Evolutionary conservation across 805 yeast genomes (phyloP), one percentile per base, ranked within the genome.

Genomic region (Candida manassasensis): DNA sequence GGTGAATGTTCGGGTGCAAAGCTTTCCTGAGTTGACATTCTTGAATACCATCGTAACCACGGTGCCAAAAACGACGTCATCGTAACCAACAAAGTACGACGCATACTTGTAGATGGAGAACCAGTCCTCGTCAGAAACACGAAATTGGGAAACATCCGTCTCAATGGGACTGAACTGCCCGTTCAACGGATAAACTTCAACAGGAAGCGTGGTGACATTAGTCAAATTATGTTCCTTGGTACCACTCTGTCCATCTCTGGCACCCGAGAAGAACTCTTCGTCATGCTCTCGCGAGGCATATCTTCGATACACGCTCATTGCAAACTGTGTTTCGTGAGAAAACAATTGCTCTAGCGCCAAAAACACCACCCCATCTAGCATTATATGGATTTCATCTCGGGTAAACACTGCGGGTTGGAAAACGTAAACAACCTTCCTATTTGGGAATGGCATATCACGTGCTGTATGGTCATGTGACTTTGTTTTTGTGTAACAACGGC

Each of bases 1-100:
- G 18, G 84, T 77, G 17, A 84, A 45, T 15, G 82, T 58, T 3
- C 77, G 62, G 3, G 81, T 69, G 36, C 75, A 68, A n/a, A 78
- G 59, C 35, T 67, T 68, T 14, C 60, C 55, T 1, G 78, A 57
- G 2, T 61, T 45, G 5, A 63, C 63, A 37, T 72, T 68, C 42
- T 73, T 71, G 46, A 69, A 79, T 1, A 81, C 67, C 53, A 78
- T 63, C 2, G 72, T 63, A 12, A 72, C 37, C 9, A 77, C 49
- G 11, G 69, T 57, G 1, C 73, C 72, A 34, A 75, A 73, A 6
- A 75, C 51, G 6, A 45, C 44, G 33, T 77, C 82, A 42, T 81
- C 86, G 26, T 50, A 39, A 2, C 80, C 84, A 9, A 57, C 42
- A 46, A 73, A 79, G 44, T 71, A 75, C 0, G 74, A 80, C 4